phyloP scores from a whole-genome alignment of 805 yeast genomes.

The Candida yuanshanica region DNA sequence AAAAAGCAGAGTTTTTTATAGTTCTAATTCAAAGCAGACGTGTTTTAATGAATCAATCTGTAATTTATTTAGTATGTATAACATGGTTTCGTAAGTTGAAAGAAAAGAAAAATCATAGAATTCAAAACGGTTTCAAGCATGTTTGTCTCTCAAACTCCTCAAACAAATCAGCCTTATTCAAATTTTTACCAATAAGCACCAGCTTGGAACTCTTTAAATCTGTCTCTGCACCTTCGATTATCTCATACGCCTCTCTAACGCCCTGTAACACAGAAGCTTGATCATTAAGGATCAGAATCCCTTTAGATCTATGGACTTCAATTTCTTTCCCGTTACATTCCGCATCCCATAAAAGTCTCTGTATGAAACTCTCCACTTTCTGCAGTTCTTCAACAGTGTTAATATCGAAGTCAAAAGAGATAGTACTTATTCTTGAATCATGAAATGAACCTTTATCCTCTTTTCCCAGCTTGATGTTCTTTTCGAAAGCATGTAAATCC shows the following conservation, averaged over 20 bases:
- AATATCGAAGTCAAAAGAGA: slow-evolving; percentile 40
- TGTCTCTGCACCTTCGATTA: slow-evolving; percentile 41
- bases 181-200: slow-evolving; percentile 70
- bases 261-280: slow-evolving; percentile 57
- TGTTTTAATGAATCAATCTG: too few species aligned
- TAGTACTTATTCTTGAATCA: slow-evolving; percentile 50
- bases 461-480: slow-evolving; percentile 22
- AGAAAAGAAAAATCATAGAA: too few species aligned
- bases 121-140: slow-evolving; percentile 10
- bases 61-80: too few species aligned
- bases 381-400: slow-evolving; percentile 31
- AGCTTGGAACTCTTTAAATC: slow-evolving; percentile 45
- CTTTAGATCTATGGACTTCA: slow-evolving; percentile 83
- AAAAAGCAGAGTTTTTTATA: too few species aligned
- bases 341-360: slow-evolving; percentile 70
- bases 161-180: slow-evolving; percentile 33
- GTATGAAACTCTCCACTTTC: slow-evolving; percentile 57
- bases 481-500: slow-evolving; percentile 75
- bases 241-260: slow-evolving; percentile 87
- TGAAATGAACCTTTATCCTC: slow-evolving; percentile 32
- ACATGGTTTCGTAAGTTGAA: too few species aligned
- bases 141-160: slow-evolving; percentile 26
- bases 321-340: slow-evolving; percentile 36
- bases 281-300: slow-evolving; percentile 46
- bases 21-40: too few species aligned